Base-by-base conservation (phyloP, 2,329 filamentous ascomycete species). In the Fusarium scirpi region DNA sequence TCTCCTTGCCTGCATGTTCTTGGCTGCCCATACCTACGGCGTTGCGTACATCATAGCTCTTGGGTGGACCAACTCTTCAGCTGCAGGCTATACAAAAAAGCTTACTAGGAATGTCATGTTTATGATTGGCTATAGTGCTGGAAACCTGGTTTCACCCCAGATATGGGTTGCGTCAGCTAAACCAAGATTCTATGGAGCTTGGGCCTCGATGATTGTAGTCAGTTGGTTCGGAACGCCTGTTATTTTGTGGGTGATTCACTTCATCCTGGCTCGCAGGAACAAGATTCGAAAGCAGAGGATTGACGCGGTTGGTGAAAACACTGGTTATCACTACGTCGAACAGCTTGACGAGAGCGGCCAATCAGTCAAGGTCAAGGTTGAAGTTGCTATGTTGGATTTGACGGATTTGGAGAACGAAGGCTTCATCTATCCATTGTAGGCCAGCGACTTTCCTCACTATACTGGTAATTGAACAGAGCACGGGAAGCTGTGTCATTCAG, bases 51-150 rank as follows among this genome's bases (percentile, higher is more conserved):
- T 64, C 38, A 64, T 64, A 4, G 61, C 61, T 4, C 4, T 64
- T 22, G 61, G 61, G 1, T 64, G 61, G 61, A 61, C 61, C 15
- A 64, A 61, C 16, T 64, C 61, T 2, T 64, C 59, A 24, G 61
- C 61, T 9, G 61, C 61, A 8, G 61, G 61, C 5, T 64, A 64
- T 8, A 64, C 61, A 5, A 84, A 84, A 70, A 83, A 83, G 65
- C 79, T 82, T 4, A 82, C 81, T 5, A 77, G 80, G 2, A 82
- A 81, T 13, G 81, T 77, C 15, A 76, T 82, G 72, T 81, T 81
- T 51, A 80, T 81, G 73, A 62, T 81, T 1, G 82, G 80, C 1
- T 79, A 79, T 12, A 76, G 78, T 12, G 61, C 79, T 2, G 75
- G 76, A 6, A 81, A 80, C 30, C 76, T 82, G 9, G 74, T 80